Evolutionary conservation across 2,329 filamentous ascomycete genomes (phyloP), one percentile per base, ranked within the genome.

Genomic region (Trichoderma endophyticum): DNA sequence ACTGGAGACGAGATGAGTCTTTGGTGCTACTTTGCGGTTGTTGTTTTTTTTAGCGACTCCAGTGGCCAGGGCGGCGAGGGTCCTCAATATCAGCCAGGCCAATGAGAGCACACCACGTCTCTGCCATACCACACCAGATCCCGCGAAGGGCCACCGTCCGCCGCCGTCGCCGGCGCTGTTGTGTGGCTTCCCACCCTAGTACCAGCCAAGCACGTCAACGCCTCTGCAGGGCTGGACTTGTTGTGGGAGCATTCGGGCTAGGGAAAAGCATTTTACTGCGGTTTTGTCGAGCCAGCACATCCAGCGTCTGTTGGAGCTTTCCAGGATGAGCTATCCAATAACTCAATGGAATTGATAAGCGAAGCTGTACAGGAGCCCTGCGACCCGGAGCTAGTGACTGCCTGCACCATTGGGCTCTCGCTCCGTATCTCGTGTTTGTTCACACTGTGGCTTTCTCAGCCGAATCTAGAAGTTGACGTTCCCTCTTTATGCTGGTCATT

Each of bases 61-160:
- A 71, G 54, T 71, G 63, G 63, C 63, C 63, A 71, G 62, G 70
- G 61, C 70, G 70, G 61, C 56, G 63, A 65, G 70, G 70, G 63
- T 76, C 77, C 76, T 34, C 68, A 43, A 64, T 64, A 64, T 51
- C 48, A 43, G 24, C 39, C 70, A 76, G 77, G 72, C 79, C 79
- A 81, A 81, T 81, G 76, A 80, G 75, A 73, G 77, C 71, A 73
- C 74, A 80, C 79, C 79, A 81, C 79, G 79, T 81, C 79, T 81
- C 75, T 77, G 73, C 77, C 77, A 78, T 75, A 77, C 74, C 73
- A 66, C 71, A 73, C 48, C 61, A 56, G 71, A 71, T 72, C 66
- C 73, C 66, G 71, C 72, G 68, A 78, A 77, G 79, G 71, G 59
- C 71, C 70, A 72, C 70, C 70, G 65, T 69, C 65, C 64, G 64